phyloP scores from a whole-genome alignment of 768 basidiomycete genomes.

The Podaxis sp. region DNA sequence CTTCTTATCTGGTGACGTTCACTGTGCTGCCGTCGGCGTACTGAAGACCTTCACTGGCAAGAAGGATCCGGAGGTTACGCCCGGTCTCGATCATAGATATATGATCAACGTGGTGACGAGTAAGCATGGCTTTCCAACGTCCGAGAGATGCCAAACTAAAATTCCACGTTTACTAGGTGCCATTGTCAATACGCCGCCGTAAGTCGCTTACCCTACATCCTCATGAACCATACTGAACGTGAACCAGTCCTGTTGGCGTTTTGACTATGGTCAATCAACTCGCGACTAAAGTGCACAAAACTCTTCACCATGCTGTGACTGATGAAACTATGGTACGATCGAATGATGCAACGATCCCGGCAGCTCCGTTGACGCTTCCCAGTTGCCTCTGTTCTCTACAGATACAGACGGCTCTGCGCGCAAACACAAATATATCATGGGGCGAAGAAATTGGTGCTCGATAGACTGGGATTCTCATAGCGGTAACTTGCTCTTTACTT shows the following conservation, averaged over 20 bases:
- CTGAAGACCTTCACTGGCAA: constrained; percentile 67
- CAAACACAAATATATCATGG: constrained; percentile 84
- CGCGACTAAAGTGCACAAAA: constrained; percentile 80
- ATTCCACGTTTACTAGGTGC: constrained; percentile 50
- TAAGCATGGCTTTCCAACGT: constrained; percentile 29
- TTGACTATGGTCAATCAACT: constrained; percentile 80
- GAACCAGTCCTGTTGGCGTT: constrained; percentile 65
- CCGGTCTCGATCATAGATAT: constrained; percentile 72
- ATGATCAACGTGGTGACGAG: constrained; percentile 91
- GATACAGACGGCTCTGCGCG: constrained; percentile 78
- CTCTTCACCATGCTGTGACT: constrained; percentile 77
- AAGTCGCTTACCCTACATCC: constrained; percentile 28
- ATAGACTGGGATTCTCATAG: constrained; percentile 56
- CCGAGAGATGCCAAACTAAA: not conserved
- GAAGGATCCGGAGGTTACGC: constrained; percentile 45
- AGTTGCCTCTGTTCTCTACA: constrained; percentile 75
- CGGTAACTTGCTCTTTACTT: constrained; percentile 75
- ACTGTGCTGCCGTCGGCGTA: constrained; percentile 82
- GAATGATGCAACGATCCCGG: not conserved
- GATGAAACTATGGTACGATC: constrained; percentile 80
- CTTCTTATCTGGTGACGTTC: constrained; percentile 92
- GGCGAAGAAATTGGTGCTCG: constrained; percentile 83
- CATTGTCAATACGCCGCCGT: constrained; percentile 94
- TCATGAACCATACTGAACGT: not conserved
- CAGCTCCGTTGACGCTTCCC: not conserved